Base-by-base conservation (phyloP, 2,329 filamentous ascomycete genomes). In the Aspergillus caelatus region DNA sequence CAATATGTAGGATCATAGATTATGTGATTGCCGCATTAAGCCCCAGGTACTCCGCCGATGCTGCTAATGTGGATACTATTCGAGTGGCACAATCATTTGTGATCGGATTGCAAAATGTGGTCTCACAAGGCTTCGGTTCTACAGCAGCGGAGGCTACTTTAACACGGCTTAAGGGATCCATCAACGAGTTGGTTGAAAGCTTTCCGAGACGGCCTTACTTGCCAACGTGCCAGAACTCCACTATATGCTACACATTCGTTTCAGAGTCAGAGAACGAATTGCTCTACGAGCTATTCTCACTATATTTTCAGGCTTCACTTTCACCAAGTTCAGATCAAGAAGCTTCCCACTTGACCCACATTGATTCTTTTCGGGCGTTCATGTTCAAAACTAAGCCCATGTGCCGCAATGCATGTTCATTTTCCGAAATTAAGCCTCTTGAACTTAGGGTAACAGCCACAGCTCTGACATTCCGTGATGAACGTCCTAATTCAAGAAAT, bases 401-500 rank as follows among this genome's bases (percentile, higher is more conserved):
- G 7, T 43, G 62, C 2, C 28, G 60, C 32, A 34, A 34, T 26
- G 34, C 34, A 10, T 75, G 72, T 48, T 46, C 52, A 5, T 72
- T 74, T 55, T 65, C 67, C 9, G 55, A 53, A 30, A 21, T 48
- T 10, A 62, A 62, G 2, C 50, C 66, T 28, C 55, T 62, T 9
- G 60, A 67, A 26, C 60, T 66, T 39, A 65, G 63, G n/a, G 46
- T 57, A 32, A 56, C 57, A 0, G 26, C 70, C 16, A n/a, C 57
- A 10, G 50, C 69, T 12, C 65, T 60, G 8, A 59, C 64, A 11
- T 57, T 53, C 19, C 60, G 53, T 19, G 65, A 71, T 5, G 59
- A 62, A n/a, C 32, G 55, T 68, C 19, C 72, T 62, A 45, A 63
- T 57, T 66, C 75, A 48, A 75, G 76, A 43, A 72, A 77, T 34